Base-by-base conservation (phyloP, 176 grass and related monocot genomes). In the Carex parvula region DNA sequence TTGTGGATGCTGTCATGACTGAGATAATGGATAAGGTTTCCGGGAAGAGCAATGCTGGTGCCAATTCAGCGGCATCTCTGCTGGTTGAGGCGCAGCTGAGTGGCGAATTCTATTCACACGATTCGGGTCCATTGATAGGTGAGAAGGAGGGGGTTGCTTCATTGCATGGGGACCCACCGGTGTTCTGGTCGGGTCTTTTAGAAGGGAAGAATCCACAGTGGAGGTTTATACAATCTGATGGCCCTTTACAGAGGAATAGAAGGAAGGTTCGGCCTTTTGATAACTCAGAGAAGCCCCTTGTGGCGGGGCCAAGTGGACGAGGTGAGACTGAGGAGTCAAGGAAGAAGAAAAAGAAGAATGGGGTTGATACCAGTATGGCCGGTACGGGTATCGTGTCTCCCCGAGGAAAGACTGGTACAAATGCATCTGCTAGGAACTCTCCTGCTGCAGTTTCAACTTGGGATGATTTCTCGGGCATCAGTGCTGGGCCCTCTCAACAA, bases 181-280 rank as follows among this genome's bases (percentile, higher is more conserved):
- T 81, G 53, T 97, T 94, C 82, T 98, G 95, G 95, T 91, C 77
- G 53, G 81, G 62, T 93, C 92, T 98, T 75, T 85, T 98, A 58
- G 82, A 84, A 62, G 87, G 86, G 60, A 97, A 85, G 70, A 90
- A 41, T 79, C 90, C 87, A 87, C 63, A 42, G 32, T 98, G 95
- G 95, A 88, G 84, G 65, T 87, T 90, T 88, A 86, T 98, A 89
- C 83, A 82, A 64, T 61, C 24, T 26, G 80, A 88, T 89, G 90
- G 89, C 21, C 89, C 86, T 84, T 77, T 73, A 72, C 89, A 92
- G 80, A 90, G 95, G 86, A 87, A 82, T 70, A 80, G 91, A 66
- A 91, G 92, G 92, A 98, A 94, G 80, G 74, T 93, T 81, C 90
- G 87, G 35, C 88, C 85, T 44, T 70, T 77, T 20, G 87, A 87